A percentile compares a stretch with the other conserved stretches of the same genome.
Evolutionary conservation across 805 yeast species (phyloP).

Genomic region (Spathaspora hagerdaliae): DNA sequence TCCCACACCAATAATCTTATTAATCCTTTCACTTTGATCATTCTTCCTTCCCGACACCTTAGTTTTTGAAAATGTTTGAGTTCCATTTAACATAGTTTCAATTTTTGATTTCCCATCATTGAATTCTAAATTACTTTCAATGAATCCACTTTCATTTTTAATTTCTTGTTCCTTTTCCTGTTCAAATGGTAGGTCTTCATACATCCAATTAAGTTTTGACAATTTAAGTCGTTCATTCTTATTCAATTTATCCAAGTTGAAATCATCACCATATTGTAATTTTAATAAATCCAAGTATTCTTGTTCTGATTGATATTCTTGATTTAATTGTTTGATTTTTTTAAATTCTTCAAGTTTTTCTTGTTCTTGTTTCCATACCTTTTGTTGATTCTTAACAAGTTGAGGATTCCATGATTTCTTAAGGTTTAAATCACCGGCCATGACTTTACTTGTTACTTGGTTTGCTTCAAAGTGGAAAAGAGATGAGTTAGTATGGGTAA

Average conservation of each 20-base stretch:
- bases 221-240: constrained; percentile 31
- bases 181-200: constrained; percentile 47
- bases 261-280: constrained; percentile 40
- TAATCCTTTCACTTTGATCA: constrained; percentile 16
- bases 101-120: constrained; percentile 28
- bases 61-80: constrained; percentile 36
- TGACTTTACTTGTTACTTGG: constrained; percentile 6
- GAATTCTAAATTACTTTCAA: constrained; percentile 30
- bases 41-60: constrained; percentile 4
- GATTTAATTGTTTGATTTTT: constrained; percentile 56
- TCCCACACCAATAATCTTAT: constrained; percentile 20
- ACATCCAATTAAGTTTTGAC: constrained; percentile 82
- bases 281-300: constrained; percentile 54
- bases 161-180: constrained; percentile 16
- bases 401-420: constrained; percentile 98
- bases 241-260: constrained; percentile 22
- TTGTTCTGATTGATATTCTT: constrained; percentile 59
- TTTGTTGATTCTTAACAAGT: constrained; percentile 74
- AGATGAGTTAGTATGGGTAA: background rate
- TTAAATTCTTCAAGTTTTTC: constrained; percentile 68
- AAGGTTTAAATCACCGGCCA: constrained; percentile 78
- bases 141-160: constrained; percentile 33
- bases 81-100: constrained; percentile 56
- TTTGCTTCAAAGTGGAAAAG: no score
- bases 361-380: constrained; percentile 81